Base-by-base conservation (phyloP, 129 eudicot species). In the Scalesia atractyloides region DNA sequence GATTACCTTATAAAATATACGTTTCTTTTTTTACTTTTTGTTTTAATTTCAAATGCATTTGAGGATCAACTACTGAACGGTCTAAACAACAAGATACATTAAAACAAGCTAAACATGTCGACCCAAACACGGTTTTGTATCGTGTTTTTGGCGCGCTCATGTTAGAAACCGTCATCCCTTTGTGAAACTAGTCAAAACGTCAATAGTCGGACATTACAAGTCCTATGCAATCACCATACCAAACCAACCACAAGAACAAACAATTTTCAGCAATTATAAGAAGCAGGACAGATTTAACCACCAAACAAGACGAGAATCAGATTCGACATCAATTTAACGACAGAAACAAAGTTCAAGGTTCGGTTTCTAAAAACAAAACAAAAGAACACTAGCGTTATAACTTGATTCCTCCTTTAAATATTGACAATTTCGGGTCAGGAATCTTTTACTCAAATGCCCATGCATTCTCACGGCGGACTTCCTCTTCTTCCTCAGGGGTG, bases 401-500 rank as follows among this genome's bases (percentile, higher is more conserved):
- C 26, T 53, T 14, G 15, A 53, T 53, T 30, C 34, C 37, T 36
- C 14, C 37, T 58, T 58, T 13, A 58, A 58, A 15, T 78, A 79
- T 79, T 37, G 36, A 72, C 78, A 72, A 37, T 51, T 30, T 53
- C 19, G 19, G 58, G 39, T 24, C 7, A 22, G 13, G n/a, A n/a
- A 13, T 18, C 3, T 62, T 62, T 81, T 85, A 89, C 82, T 89
- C 92, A 50, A 89, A 89, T 0, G 96, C 92, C 96, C 96, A 89
- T 11, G 85, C 88, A 39, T 86, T 89, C 86, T 89, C 96, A 81
- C 88, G 73, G 66, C 92, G 89, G 3, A 86, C 92, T 50, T 86
- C 96, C 81, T 84, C 96, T 51, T 89, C 90, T 66, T 91, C 97
- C 82, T 91, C 96, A 0, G 92, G 96, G 18, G 92, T 88, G 81